A percentile compares a stretch with the other conserved stretches of the same genome.
These are phyloP conservation scores for Amoebophrya sp. DNA, from an alignment of 169 alveolate genomes.

Conservation along the genomic window DNA sequence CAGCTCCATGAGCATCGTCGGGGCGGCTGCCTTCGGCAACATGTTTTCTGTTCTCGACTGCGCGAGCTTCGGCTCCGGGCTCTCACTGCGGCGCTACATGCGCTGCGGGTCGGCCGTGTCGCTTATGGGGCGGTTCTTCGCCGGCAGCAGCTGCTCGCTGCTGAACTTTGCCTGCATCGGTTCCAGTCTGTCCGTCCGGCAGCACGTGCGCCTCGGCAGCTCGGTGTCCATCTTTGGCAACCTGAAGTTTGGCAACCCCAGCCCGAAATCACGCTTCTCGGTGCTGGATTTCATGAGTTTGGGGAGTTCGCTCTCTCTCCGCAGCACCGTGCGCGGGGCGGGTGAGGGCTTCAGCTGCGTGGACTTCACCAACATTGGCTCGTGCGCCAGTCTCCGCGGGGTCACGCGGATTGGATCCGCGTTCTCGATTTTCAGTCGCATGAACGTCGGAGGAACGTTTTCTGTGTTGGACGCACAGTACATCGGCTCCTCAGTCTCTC, in stretches of 20 bases:
- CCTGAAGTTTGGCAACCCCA: background rate
- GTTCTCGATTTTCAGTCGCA: background rate
- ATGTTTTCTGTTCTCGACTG: background rate
- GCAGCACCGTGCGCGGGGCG: background rate
- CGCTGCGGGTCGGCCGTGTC: background rate
- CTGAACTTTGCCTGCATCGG: background rate
- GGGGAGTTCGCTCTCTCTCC: background rate
- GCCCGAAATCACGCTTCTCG: too few species aligned
- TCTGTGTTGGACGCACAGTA: slow-evolving; percentile 24
- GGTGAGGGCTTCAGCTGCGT: background rate
- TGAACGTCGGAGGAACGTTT: background rate
- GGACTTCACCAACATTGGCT: background rate
- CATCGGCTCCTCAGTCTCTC: background rate
- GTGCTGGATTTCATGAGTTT: background rate
- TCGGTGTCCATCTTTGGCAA: background rate
- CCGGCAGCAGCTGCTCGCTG: background rate
- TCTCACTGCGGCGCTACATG: background rate
- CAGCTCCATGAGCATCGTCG: background rate
- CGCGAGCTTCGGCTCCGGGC: background rate
- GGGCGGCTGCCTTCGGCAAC: background rate
- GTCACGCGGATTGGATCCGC: background rate
- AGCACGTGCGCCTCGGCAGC: slow-evolving; percentile 17
- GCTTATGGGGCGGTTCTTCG: background rate
- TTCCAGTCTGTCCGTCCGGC: background rate
- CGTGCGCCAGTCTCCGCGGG: too few species aligned